Base-by-base conservation (phyloP, 768 basidiomycete genomes). In the Stropharia rugosoannulata region DNA sequence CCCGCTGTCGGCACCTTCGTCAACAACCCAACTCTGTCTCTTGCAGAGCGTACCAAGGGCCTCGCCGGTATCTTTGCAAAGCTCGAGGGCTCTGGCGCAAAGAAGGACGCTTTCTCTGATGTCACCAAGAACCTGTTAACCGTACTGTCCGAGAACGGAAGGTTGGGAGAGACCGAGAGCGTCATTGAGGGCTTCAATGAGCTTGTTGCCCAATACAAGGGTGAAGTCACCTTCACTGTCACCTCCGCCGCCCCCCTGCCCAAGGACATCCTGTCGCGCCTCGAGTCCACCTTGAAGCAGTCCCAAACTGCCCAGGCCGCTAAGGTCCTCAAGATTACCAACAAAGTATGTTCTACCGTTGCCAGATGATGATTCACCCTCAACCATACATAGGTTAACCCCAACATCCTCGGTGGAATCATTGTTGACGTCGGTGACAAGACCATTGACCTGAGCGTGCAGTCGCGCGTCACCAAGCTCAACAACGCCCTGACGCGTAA, bases 391-490 rank as follows among this genome's bases (percentile, higher is more conserved):
- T 57, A 96, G 94, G 90, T 98, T 67, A 95, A 98, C 79, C 86
- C 94, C 42, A 76, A 84, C n/a, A 78, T 98, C 55, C 75, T 98
- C 59, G 97, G 96, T 55, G 97, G 97, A 49, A 72, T 98, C 56
- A 81, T 98, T 58, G 88, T 99, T 47, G 97, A 99, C 76, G 94
- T 99, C 68, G 96, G 95, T 60, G 97, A 98, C 80, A 96, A 96
- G 80, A 94, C 93, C 51, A 90, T 99, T 65, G 97, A 99, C 75
- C 82, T 98, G 56, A 95, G 93, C 64, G 95, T 96, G 54, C 87
- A 86, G 47, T 93, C 93, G 35, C 91, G 93, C 52, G 93, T 98
- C 66, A 96, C 87, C 70, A 96, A 95, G 75, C 84, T 98, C 68
- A 98, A 98, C 82, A 84, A 83, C 62, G 81, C 89, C 66, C 78